Base-by-base conservation (phyloP, 208 protist genomes). In the Leishmania major region DNA sequence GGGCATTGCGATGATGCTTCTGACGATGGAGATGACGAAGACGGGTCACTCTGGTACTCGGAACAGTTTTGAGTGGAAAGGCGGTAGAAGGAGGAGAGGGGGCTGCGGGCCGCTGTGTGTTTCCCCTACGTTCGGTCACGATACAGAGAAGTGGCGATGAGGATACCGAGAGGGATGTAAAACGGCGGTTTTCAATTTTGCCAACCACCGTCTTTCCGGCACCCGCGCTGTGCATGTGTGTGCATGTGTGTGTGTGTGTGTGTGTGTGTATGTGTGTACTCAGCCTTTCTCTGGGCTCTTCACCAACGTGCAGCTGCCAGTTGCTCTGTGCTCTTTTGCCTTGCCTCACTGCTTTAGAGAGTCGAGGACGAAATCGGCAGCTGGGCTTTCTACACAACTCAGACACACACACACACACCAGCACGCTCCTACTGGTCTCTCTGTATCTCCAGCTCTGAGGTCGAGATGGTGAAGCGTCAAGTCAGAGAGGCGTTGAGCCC, bases 1-100 rank as follows among this genome's bases (percentile, higher is more conserved):
- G n/a, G 47, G 3, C 57, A 60, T 37, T 45, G 19, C 22, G 25
- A 62, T n/a, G 8, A 64, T n/a, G 70, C 37, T 25, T 55, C 22
- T 51, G 64, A 31, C 10, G 74, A 47, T 11, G 80, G 22, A 35
- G 74, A 59, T 15, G 70, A 70, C n/a, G 66, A 79, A n/a, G 74
- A 69, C 19, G 49, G 49, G 11, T 37, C 19, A 22, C 7, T 53
- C 8, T 60, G 31, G 62, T 69, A 67, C 49, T 64, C 71, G 19
- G 57, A 66, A 53, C 51, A 22, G 71, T 66, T 82, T 70, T 77
- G 57, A 77, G 73, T 47, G 3, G 45, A n/a, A 10, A 28, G 25
- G 43, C 28, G 64, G 66, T 45, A n/a, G 47, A 47, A 75, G n/a
- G 17, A 2, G 25, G 37, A 72, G 19, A 25, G 11, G 45, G 43